Evolutionary conservation across 2,329 filamentous ascomycete genomes (phyloP).

Genomic region (Cladophialophora immunda): DNA sequence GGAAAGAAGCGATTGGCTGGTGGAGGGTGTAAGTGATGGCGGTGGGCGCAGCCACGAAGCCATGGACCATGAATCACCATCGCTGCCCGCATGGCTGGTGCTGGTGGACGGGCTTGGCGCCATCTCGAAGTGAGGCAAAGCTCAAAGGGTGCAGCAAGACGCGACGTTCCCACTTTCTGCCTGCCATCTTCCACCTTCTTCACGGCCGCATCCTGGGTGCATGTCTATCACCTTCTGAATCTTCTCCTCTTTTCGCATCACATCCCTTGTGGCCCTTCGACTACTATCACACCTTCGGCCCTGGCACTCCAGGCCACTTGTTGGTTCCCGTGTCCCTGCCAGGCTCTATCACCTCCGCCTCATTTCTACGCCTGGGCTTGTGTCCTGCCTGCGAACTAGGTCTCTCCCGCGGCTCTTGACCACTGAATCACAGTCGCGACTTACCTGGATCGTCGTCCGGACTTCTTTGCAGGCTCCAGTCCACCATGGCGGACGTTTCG

Average conservation of each 20-base stretch:
- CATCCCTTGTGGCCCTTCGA: not conserved
- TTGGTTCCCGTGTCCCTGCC: conserved; percentile 14
- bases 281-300: not conserved
- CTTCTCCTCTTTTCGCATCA: conserved; percentile 1
- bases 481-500: conserved; percentile 81
- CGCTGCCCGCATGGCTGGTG: too few relatives aligned
- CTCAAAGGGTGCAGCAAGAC: not conserved
- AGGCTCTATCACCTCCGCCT: conserved; percentile 2
- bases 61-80: too few relatives aligned
- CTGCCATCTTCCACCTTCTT: not conserved
- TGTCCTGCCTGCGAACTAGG: not conserved
- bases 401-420: conserved; percentile 9
- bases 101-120: not conserved
- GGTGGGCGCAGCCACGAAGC: not conserved
- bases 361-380: not conserved
- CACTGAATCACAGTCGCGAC: conserved; percentile 8
- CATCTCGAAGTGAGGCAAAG: conserved; percentile 3
- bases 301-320: not conserved
- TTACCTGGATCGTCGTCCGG: conserved; percentile 17
- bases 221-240: conserved; percentile 1
- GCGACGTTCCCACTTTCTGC: not conserved
- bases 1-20: not conserved
- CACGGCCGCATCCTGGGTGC: not conserved
- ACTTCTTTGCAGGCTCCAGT: conserved; percentile 10
- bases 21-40: not conserved